phyloP scores from a whole-genome alignment of 2,329 filamentous ascomycete genomes.

The Sordariomycetes sp. region DNA sequence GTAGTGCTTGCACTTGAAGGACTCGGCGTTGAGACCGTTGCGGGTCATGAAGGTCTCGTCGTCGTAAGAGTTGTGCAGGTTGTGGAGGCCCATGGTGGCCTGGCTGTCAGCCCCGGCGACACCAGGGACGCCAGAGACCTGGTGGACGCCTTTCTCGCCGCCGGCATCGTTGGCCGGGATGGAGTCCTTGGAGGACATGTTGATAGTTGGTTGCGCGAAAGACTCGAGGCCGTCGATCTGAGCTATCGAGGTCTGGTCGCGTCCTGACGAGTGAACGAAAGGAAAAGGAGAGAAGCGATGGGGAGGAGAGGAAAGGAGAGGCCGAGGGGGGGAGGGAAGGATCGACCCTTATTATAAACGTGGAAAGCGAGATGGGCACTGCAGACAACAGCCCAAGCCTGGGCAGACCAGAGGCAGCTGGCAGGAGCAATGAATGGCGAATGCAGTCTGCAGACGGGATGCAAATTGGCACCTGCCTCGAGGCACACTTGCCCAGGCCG shows the following conservation, averaged over 20 bases:
- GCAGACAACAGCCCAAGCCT: too few species aligned
- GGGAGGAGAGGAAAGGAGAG: slow-evolving; percentile 1
- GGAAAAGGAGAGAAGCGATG: background rate
- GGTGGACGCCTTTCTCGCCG: slow-evolving; percentile 5
- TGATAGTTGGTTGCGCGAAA: slow-evolving; percentile 1
- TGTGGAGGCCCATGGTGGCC: slow-evolving; percentile 1
- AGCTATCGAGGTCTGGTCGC: background rate
- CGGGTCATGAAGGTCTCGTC: slow-evolving; percentile 23
- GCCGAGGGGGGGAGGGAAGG: slow-evolving; percentile 1
- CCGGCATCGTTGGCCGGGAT: slow-evolving; percentile 4
- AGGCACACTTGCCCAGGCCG: too few species aligned
- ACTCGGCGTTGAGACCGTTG: slow-evolving; percentile 26
- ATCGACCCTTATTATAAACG: slow-evolving; percentile 8
- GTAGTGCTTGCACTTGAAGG: slow-evolving; percentile 26
- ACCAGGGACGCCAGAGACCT: slow-evolving; percentile 3
- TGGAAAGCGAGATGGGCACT: too few species aligned
- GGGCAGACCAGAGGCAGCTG: too few species aligned
- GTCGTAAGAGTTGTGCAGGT: slow-evolving; percentile 10
- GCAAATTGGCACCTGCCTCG: too few species aligned
- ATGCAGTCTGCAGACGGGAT: too few species aligned
- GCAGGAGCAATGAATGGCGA: too few species aligned
- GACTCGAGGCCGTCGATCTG: background rate
- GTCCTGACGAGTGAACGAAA: slow-evolving; percentile 1
- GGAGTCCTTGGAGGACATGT: slow-evolving; percentile 8
- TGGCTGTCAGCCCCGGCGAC: slow-evolving; percentile 1